Conservation (phyloP, 768 basidiomycete species). For the Phylloporus sp. region DNA sequence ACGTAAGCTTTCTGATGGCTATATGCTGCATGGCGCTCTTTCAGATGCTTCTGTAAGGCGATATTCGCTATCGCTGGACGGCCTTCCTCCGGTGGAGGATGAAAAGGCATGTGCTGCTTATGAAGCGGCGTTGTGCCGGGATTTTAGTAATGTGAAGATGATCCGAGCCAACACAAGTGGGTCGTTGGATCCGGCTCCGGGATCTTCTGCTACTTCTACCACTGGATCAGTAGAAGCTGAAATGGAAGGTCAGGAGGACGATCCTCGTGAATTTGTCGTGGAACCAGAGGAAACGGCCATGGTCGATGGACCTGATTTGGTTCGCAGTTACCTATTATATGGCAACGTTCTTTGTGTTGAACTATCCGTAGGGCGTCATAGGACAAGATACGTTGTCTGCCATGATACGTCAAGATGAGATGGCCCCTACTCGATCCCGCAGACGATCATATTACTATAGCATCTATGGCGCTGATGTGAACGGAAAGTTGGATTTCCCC, state of each 20-base stretch:
- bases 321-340: slow-evolving; percentile 11
- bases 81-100: slow-evolving; percentile 54
- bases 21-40: slow-evolving; percentile 44
- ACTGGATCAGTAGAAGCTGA: slow-evolving; percentile 12
- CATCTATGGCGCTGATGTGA: slow-evolving; percentile 34
- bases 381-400: slow-evolving; percentile 68
- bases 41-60: slow-evolving; percentile 44
- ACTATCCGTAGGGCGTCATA: slow-evolving; percentile 51
- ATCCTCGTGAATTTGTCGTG: slow-evolving; percentile 15
- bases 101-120: slow-evolving; percentile 41
- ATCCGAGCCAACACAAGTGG: slow-evolving; percentile 19
- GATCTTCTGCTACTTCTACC: background rate
- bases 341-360: slow-evolving; percentile 2
- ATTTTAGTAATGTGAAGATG: slow-evolving; percentile 39
- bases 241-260: slow-evolving; percentile 12
- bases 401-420: slow-evolving; percentile 75
- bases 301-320: slow-evolving; percentile 23
- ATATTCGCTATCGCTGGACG: slow-evolving; percentile 50
- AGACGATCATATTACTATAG: slow-evolving; percentile 52
- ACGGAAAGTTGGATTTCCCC: slow-evolving; percentile 56
- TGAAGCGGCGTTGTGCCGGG: slow-evolving; percentile 52
- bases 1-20: slow-evolving; percentile 49
- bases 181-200: slow-evolving; percentile 8
- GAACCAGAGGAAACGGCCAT: slow-evolving; percentile 14
- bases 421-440: slow-evolving; percentile 52